Base-by-base conservation (phyloP, 306 rosid genomes). In the Trifolium fragiferum region DNA sequence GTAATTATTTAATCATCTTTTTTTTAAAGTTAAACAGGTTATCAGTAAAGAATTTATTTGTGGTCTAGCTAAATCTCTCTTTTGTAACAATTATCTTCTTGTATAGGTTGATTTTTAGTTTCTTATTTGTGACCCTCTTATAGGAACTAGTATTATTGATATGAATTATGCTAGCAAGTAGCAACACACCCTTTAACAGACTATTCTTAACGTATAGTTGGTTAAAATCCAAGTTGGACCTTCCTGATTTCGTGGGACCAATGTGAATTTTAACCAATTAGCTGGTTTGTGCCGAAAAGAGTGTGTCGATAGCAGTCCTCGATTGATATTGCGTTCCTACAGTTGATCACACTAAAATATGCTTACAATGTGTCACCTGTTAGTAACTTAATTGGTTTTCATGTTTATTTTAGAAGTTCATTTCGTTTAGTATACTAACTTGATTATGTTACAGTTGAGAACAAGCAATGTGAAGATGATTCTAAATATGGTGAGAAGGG, bases 391-490 rank as follows among this genome's bases (percentile, higher is more conserved):
- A 10, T 57, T 50, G 21, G 8, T 13, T 75, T 49, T 23, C 44
- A 14, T 69, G 72, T 21, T 23, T 35, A 54, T 11, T 53, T 40
- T 41, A 50, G 19, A 49, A 44, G 0, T 70, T 27, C 33, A 30
- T 66, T 73, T 32, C n/a, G 15, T 53, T 60, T 20, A 9, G n/a
- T 55, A 11, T 12, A 11, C 62, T 55, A 10, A 55, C 33, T 21
- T 5, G 30, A 12, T 13, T 44, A 9, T 69, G 66, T 64, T 13
- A 63, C 77, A 87, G 98, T 84, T 58, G 86, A 55, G 23, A 84
- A 79, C 64, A 86, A 37, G 18, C 94, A 80, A 60, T 55, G 46
- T 53, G 84, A 85, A 50, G 84, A 75, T 62, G 81, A 14, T 68
- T 72, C 57, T 50, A 53, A 68, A 33, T 59, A 50, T 33, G 78